Conservation (phyloP, 2,329 filamentous ascomycete species). For the Exophiala phaeomuriformis region DNA sequence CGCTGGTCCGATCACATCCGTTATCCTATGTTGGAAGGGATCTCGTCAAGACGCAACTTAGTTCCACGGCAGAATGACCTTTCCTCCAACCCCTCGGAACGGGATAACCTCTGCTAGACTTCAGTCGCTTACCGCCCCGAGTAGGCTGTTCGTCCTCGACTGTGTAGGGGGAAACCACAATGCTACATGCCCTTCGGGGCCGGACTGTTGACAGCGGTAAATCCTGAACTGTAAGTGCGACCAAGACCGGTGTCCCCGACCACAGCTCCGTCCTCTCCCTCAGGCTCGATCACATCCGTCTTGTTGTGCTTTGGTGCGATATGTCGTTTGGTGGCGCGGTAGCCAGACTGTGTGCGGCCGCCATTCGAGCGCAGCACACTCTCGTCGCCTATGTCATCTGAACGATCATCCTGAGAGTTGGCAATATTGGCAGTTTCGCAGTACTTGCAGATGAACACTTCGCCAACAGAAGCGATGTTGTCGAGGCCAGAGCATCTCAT, state of each 20-base stretch:
- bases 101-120: too few relatives aligned
- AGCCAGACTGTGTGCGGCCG: too few relatives aligned
- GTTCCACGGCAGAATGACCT: too few relatives aligned
- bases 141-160: too few relatives aligned
- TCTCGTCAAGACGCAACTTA: too few relatives aligned
- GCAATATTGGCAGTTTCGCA: constrained; percentile 1
- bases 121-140: too few relatives aligned
- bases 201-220: constrained; percentile 1
- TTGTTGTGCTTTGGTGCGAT: neutral
- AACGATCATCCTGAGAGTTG: neutral
- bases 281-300: neutral
- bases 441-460: constrained; percentile 15
- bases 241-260: neutral
- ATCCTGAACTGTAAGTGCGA: neutral
- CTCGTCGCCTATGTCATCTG: neutral
- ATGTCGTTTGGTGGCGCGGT: too few relatives aligned
- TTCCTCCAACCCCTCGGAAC: too few relatives aligned
- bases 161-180: too few relatives aligned
- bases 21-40: too few relatives aligned
- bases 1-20: too few relatives aligned
- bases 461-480: constrained; percentile 3
- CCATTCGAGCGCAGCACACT: neutral
- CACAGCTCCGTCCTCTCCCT: neutral
- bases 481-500: constrained; percentile 16
- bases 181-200: neutral